Evolutionary conservation across 139 green algal genomes (phyloP), one percentile per base, ranked within the genome.

Genomic region (Chlorella sp.): DNA sequence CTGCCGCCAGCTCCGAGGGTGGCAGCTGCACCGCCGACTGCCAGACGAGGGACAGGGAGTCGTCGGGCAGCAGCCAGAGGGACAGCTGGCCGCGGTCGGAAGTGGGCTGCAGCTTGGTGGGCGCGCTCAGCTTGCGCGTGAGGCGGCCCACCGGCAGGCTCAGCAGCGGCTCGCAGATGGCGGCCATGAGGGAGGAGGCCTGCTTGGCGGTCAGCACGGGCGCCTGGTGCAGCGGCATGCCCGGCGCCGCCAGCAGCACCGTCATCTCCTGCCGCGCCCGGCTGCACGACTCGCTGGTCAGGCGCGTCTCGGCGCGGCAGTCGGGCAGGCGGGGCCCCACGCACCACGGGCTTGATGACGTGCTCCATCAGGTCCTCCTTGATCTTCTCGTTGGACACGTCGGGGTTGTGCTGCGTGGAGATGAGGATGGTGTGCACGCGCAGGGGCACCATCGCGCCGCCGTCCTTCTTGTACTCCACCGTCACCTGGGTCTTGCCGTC

Each of bases 401-500:
- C 95, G 22, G 94, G 94, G 85, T 84, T 73, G 90, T 98, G 96
- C 92, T 99, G 97, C 3, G 97, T 99, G 82, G 97, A 99, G 89
- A 99, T 99, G 32, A 99, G 93, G 87, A 99, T 96, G 84, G 97
- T 99, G 96, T 99, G 97, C 85, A 99, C 97, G 78, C 97, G 94
- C 28, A 94, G 58, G 32, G 97, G 97, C 4, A 97, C 68, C 84
- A 99, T 94, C 32, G 96, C 96, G 75, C 96, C 97, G 77, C 87
- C 90, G 65, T 95, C 91, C 87, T 97, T 97, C 89, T 96, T 96
- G 95, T 99, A 99, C 93, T 99, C 97, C 0, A 99, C 92, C 41
- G 97, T 99, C 58, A 99, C 97, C 94, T 99, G 97, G 38, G 97
- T 99, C 94, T 99, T 99, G 90, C 97, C 97, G 85, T 99, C 97